These are phyloP conservation scores for Fusarium nygamai DNA, from an alignment of 2,329 filamentous ascomycete genomes.

Conservation along the genomic window DNA sequence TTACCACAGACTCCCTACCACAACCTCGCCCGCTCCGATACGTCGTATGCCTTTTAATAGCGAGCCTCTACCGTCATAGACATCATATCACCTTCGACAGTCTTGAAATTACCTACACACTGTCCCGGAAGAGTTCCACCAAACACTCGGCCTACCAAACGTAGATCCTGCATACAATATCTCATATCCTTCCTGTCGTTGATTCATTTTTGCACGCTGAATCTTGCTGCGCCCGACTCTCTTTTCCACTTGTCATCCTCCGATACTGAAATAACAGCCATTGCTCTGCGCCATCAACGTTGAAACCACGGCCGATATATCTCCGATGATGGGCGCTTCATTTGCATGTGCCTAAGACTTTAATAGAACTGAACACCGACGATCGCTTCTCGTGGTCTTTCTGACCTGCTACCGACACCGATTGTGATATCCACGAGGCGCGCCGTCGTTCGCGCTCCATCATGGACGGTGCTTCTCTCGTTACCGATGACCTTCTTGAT, in stretches of 20 bases:
- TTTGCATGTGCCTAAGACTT: conserved; percentile 39
- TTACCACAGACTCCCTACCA: neutral
- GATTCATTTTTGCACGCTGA: neutral
- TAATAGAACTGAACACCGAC: conserved; percentile 43
- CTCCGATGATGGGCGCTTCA: conserved; percentile 48
- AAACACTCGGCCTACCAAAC: conserved; percentile 21
- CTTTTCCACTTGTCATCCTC: conserved; percentile 1
- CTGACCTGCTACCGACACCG: conserved; percentile 27
- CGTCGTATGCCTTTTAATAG: conserved; percentile 9
- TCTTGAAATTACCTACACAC: conserved; percentile 5
- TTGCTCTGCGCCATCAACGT: conserved; percentile 7
- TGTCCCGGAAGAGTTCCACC: conserved; percentile 25
- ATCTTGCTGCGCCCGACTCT: conserved; percentile 19
- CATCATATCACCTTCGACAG: conserved; percentile 3
- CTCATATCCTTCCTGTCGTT: conserved; percentile 6
- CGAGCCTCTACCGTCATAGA: conserved; percentile 30
- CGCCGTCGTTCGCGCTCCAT: conserved; percentile 45
- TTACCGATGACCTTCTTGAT: conserved; percentile 66
- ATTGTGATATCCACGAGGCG: conserved; percentile 37
- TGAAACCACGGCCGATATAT: conserved; percentile 29
- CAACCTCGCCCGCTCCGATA: conserved; percentile 11
- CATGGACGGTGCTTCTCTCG: conserved; percentile 63
- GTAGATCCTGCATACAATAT: conserved; percentile 31
- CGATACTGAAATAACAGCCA: neutral
- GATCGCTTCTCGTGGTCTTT: conserved; percentile 36